Conservation (phyloP, 306 rosid species). For the Amphicarpaea edgeworthii region DNA sequence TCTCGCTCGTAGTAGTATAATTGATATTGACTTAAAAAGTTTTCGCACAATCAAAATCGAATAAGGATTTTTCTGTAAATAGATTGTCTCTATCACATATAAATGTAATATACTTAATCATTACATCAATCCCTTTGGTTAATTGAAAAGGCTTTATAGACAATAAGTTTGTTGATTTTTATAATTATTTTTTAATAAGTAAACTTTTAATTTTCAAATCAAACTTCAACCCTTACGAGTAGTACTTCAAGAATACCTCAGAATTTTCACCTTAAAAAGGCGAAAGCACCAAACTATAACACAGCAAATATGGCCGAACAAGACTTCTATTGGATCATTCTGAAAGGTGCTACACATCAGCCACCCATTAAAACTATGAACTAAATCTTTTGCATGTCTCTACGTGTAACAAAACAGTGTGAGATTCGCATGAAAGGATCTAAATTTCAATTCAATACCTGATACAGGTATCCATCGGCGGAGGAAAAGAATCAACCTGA, state of each 20-base stretch:
- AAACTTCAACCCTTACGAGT: too few relatives aligned
- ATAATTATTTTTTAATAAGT: too few relatives aligned
- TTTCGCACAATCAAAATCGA: too few relatives aligned
- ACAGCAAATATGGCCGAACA: neutral
- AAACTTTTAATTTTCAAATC: too few relatives aligned
- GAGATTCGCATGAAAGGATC: conserved; percentile 16
- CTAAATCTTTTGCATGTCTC: neutral
- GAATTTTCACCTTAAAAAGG: neutral
- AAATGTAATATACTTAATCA: too few relatives aligned
- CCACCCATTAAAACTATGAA: neutral
- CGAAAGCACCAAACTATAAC: neutral
- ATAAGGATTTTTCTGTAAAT: too few relatives aligned
- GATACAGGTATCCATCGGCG: neutral
- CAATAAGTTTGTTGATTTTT: too few relatives aligned
- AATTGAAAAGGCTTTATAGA: too few relatives aligned
- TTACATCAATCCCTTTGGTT: too few relatives aligned
- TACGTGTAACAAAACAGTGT: neutral
- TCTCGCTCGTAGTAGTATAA: too few relatives aligned
- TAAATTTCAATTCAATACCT: conserved; percentile 5
- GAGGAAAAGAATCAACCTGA: conserved; percentile 14
- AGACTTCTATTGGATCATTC: neutral
- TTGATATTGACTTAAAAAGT: too few relatives aligned
- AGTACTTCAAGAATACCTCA: neutral
- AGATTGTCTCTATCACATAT: too few relatives aligned
- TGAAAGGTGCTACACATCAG: neutral